Evolutionary conservation across 805 yeast genomes (phyloP).

Genomic region (Brettanomyces anomalus): DNA sequence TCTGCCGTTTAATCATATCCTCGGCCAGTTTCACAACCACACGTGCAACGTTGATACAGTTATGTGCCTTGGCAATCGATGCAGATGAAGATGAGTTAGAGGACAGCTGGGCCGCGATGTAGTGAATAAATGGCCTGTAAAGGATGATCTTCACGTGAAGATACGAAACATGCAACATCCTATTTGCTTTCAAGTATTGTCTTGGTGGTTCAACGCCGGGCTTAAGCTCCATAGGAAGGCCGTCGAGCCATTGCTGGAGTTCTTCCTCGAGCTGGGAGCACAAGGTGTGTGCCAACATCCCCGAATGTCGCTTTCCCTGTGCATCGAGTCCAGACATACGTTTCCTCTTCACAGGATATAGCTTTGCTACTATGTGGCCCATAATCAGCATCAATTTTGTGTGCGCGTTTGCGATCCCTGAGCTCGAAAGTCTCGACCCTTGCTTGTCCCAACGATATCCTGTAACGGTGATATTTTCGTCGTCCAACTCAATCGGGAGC

Average conservation of each 20-base stretch:
- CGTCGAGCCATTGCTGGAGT: conserved; percentile 61
- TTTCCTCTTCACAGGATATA: conserved; percentile 61
- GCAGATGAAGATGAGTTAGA: conserved; percentile 36
- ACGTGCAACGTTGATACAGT: conserved; percentile 78
- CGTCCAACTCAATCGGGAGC: conserved; percentile 76
- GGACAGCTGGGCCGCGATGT: conserved; percentile 48
- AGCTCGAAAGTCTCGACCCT: conserved; percentile 52
- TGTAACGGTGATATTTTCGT: conserved; percentile 70
- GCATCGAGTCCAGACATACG: conserved; percentile 15
- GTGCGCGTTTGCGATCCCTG: conserved; percentile 80
- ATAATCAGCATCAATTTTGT: conserved; percentile 65
- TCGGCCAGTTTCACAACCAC: conserved; percentile 74
- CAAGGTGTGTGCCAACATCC: conserved; percentile 24
- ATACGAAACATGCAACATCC: conserved; percentile 62
- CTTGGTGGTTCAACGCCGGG: conserved; percentile 65
- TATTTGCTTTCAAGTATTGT: conserved; percentile 62
- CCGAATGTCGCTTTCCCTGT: conserved; percentile 5
- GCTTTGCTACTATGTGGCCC: conserved; percentile 57
- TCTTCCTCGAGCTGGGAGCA: conserved; percentile 62
- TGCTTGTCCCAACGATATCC: conserved; percentile 35
- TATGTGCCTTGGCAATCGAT: conserved; percentile 66
- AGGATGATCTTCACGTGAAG: conserved; percentile 72
- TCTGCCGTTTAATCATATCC: conserved; percentile 63
- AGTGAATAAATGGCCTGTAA: conserved; percentile 85
- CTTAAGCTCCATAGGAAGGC: conserved; percentile 59